Evolutionary conservation across 2,329 filamentous ascomycete genomes (phyloP).

Genomic region (Calonectria pseudoreteaudii): DNA sequence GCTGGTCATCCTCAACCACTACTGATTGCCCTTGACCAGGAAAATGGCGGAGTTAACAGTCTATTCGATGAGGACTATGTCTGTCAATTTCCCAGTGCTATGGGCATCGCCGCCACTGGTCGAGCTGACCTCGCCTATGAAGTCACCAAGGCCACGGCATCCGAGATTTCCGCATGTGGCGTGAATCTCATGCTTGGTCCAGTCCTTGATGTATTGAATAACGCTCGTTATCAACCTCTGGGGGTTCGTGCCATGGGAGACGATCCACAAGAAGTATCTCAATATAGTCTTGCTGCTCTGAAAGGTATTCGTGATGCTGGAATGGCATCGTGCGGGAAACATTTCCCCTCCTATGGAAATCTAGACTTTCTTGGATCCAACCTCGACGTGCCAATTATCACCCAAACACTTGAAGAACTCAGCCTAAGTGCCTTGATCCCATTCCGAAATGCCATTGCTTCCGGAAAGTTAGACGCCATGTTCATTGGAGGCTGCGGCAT

Average conservation of each 20-base stretch:
- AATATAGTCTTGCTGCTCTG: constrained; percentile 90
- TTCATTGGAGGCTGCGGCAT: constrained; percentile 97
- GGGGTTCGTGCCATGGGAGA: constrained; percentile 92
- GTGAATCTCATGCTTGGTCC: constrained; percentile 97
- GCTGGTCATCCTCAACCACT: constrained; percentile 91
- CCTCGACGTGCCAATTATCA: constrained; percentile 93
- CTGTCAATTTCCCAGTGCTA: constrained; percentile 95
- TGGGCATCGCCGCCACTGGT: constrained; percentile 95
- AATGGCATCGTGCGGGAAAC: constrained; percentile 90
- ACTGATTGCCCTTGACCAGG: constrained; percentile 92
- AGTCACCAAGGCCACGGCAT: constrained; percentile 91
- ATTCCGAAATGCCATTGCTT: constrained; percentile 88
- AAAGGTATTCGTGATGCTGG: constrained; percentile 94
- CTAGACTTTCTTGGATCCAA: constrained; percentile 93
- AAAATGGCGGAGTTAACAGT: constrained; percentile 98
- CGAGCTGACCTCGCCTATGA: constrained; percentile 87
- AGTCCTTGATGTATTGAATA: constrained; percentile 92
- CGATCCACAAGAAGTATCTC: constrained; percentile 93
- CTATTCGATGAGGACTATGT: constrained; percentile 96
- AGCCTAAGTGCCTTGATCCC: constrained; percentile 92
- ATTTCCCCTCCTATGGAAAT: constrained; percentile 96
- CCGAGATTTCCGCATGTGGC: constrained; percentile 91
- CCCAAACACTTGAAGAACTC: constrained; percentile 91
- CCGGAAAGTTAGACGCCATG: constrained; percentile 88
- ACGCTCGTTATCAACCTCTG: constrained; percentile 89